Conservation (phyloP, 257 asterid genomes). For the Dorcoceras hygrometricum region DNA sequence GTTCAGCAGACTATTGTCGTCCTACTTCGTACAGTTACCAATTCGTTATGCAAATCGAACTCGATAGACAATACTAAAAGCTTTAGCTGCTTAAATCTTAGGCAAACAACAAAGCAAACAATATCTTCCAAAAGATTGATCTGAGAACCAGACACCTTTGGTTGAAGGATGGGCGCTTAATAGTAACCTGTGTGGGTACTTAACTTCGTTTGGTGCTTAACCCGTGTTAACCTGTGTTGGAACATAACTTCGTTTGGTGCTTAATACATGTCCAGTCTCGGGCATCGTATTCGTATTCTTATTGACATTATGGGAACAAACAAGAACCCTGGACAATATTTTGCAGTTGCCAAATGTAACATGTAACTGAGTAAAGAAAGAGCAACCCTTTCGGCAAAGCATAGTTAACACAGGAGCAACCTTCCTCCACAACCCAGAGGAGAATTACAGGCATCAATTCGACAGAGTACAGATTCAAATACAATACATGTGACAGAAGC, state of each 20-base stretch:
- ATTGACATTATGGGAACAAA: background rate
- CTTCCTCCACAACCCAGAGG: slow-evolving; percentile 24
- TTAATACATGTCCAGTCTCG: too few relatives aligned
- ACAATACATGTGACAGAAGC: slow-evolving; percentile 9
- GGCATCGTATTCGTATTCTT: background rate
- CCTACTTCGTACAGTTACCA: background rate
- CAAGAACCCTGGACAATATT: background rate
- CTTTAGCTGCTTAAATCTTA: background rate
- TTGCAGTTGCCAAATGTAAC: background rate
- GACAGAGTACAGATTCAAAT: slow-evolving; percentile 14
- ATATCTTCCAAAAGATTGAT: background rate
- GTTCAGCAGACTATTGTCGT: background rate
- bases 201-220: too few relatives aligned
- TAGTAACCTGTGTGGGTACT: too few relatives aligned
- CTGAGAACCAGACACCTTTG: background rate
- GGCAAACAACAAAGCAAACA: background rate
- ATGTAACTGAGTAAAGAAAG: background rate
- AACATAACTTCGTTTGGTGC: too few relatives aligned
- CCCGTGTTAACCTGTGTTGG: too few relatives aligned
- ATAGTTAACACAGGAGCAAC: background rate
- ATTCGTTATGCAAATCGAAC: background rate
- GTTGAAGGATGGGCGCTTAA: too few relatives aligned
- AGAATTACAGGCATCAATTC: slow-evolving; percentile 24
- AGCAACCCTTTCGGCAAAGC: slow-evolving; percentile 15
- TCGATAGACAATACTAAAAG: background rate